phyloP scores from a whole-genome alignment of 371 early-diverging fungal species.

The Lichtheimia corymbifera region DNA sequence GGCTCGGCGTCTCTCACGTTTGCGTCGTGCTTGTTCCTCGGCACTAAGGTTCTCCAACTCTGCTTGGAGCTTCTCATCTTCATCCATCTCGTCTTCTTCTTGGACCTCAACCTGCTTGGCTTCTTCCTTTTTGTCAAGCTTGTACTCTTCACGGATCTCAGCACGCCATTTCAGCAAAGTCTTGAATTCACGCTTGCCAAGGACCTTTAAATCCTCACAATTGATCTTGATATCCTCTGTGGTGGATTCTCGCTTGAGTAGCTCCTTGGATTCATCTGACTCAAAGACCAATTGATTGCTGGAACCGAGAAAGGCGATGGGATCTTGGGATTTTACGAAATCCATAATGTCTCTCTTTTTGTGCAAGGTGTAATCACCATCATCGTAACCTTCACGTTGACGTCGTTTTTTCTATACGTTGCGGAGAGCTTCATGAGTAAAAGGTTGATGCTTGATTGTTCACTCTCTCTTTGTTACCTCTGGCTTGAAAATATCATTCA shows the following conservation, averaged over 20 bases:
- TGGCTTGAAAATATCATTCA: slow-evolving; percentile 77
- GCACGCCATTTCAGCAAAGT: slow-evolving; percentile 87
- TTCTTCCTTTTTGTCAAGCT: slow-evolving; percentile 52
- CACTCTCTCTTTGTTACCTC: slow-evolving; percentile 38
- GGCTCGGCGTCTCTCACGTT: slow-evolving; percentile 61
- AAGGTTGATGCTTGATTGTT: background rate
- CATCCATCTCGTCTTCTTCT: slow-evolving; percentile 59
- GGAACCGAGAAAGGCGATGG: slow-evolving; percentile 73
- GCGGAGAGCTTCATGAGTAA: background rate
- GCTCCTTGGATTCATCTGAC: slow-evolving; percentile 60
- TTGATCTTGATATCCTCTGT: slow-evolving; percentile 78
- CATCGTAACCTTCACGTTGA: slow-evolving; percentile 96
- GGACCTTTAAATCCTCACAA: slow-evolving; percentile 88
- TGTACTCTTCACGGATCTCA: slow-evolving; percentile 61
- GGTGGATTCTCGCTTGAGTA: slow-evolving; percentile 71
- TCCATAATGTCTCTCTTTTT: slow-evolving; percentile 72
- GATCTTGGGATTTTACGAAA: slow-evolving; percentile 79
- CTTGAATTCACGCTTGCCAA: slow-evolving; percentile 93
- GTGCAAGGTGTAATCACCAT: slow-evolving; percentile 88
- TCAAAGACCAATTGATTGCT: slow-evolving; percentile 77
- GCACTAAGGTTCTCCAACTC: slow-evolving; percentile 62
- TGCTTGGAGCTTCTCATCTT: slow-evolving; percentile 59
- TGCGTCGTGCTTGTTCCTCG: slow-evolving; percentile 59
- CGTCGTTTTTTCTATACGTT: slow-evolving; percentile 68
- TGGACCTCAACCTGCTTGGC: slow-evolving; percentile 42